phyloP scores from a whole-genome alignment of 2,329 filamentous ascomycete genomes.

The Fusarium xyrophilum region DNA sequence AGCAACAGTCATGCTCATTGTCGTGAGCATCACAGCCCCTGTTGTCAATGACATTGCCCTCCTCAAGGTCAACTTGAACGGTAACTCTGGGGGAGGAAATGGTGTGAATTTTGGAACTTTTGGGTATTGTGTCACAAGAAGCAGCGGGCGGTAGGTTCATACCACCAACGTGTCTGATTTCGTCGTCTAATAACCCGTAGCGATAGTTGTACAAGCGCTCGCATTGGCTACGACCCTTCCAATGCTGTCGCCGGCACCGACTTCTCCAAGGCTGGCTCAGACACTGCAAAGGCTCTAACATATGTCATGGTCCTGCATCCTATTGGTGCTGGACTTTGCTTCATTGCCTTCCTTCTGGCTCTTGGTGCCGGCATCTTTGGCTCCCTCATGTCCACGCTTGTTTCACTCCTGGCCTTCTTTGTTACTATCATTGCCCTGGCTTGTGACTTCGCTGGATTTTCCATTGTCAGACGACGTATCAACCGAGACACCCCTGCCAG shows the following conservation, averaged over 20 bases:
- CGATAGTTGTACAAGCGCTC: constrained; percentile 57
- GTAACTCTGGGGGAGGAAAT: constrained; percentile 49
- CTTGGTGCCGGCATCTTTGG: constrained; percentile 60
- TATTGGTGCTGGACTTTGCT: constrained; percentile 62
- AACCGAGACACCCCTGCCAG: constrained; percentile 53
- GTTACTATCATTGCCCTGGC: constrained; percentile 58
- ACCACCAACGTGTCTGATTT: not conserved
- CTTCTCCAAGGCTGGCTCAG: constrained; percentile 53
- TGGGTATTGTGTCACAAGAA: constrained; percentile 59
- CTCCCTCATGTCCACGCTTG: constrained; percentile 57
- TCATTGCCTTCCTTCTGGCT: constrained; percentile 65
- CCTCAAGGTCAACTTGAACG: constrained; percentile 58
- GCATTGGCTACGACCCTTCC: constrained; percentile 64
- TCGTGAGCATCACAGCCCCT: constrained; percentile 65
- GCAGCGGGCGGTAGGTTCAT: constrained; percentile 36
- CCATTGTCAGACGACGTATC: constrained; percentile 60
- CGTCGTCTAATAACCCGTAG: constrained; percentile 30
- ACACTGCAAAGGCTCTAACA: constrained; percentile 59
- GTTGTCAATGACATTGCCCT: constrained; percentile 63
- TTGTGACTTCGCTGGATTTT: constrained; percentile 65
- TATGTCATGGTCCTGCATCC: constrained; percentile 69
- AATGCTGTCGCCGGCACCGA: constrained; percentile 50
- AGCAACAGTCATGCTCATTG: constrained; percentile 62
- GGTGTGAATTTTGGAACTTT: constrained; percentile 64
- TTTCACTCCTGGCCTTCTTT: constrained; percentile 59